A percentile compares a stretch with the other conserved stretches of the same genome.
phyloP scores from a whole-genome alignment of 139 green algal genomes.

The Zygnema circumcarinatum region DNA sequence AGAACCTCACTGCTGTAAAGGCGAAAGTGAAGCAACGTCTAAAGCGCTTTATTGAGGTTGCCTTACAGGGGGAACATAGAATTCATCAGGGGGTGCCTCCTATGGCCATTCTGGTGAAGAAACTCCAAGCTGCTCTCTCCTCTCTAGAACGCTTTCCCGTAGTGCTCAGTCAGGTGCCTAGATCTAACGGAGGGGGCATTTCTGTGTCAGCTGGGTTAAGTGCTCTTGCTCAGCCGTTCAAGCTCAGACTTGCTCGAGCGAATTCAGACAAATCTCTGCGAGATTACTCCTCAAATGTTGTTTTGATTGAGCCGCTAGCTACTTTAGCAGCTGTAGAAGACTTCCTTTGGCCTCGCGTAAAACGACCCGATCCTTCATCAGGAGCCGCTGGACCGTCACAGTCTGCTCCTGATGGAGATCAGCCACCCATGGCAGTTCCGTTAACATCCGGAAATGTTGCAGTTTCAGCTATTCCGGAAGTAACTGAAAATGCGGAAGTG shows the following conservation, averaged over 20 bases:
- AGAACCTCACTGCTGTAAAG: slow-evolving; percentile 29
- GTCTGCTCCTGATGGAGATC: slow-evolving; percentile 18
- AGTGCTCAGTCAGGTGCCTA: slow-evolving; percentile 39
- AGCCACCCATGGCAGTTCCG: background rate
- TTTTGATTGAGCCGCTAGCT: slow-evolving; percentile 95
- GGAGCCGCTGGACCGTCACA: slow-evolving; percentile 3
- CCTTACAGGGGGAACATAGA: slow-evolving; percentile 19
- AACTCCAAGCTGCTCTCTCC: slow-evolving; percentile 80
- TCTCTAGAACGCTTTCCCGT: slow-evolving; percentile 83
- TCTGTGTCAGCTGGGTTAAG: slow-evolving; percentile 69
- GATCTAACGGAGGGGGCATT: background rate
- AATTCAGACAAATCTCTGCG: slow-evolving; percentile 63
- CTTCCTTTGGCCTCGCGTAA: slow-evolving; percentile 89
- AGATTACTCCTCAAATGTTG: slow-evolving; percentile 88
- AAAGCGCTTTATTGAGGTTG: slow-evolving; percentile 66
- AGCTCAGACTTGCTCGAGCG: slow-evolving; percentile 81
- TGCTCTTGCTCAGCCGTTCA: slow-evolving; percentile 88
- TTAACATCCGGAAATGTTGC: background rate
- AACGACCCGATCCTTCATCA: slow-evolving; percentile 42
- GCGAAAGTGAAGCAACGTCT: slow-evolving; percentile 60
- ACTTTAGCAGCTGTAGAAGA: slow-evolving; percentile 93
- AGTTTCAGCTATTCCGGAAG: background rate
- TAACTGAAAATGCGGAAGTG: background rate
- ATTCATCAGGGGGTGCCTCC: slow-evolving; percentile 60
- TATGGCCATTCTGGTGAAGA: slow-evolving; percentile 74